These are phyloP conservation scores for Jackrogersella multiformis DNA, from an alignment of 495 filamentous ascomycete genomes.

Conservation along the genomic window DNA sequence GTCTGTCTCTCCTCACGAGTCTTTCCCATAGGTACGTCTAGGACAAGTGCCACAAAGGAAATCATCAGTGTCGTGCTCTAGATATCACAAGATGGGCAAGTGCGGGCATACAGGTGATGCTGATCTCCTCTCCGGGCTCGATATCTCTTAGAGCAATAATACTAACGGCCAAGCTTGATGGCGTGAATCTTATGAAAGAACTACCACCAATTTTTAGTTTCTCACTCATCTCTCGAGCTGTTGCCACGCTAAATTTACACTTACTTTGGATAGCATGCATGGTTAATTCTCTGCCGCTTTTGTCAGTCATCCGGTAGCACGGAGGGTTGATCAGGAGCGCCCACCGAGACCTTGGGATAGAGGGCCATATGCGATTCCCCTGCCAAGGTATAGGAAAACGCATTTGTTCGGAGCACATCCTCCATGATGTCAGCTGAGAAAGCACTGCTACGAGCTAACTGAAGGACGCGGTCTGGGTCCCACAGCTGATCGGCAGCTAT, in stretches of 20 bases:
- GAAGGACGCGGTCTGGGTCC: slow-evolving; percentile 44
- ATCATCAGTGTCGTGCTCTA: neutral
- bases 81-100: neutral
- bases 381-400: slow-evolving; percentile 46
- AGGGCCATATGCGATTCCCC: slow-evolving; percentile 49
- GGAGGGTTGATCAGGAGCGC: neutral
- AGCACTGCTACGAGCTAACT: slow-evolving; percentile 46
- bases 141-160: slow-evolving; percentile 50
- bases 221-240: neutral
- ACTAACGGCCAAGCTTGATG: slow-evolving; percentile 44
- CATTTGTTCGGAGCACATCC: slow-evolving; percentile 54
- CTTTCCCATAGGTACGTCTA: slow-evolving; percentile 48
- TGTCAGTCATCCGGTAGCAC: neutral
- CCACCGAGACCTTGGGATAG: slow-evolving; percentile 51
- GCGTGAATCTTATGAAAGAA: slow-evolving; percentile 51
- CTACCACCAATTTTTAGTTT: slow-evolving; percentile 38
- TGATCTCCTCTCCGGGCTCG: slow-evolving; percentile 53
- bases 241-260: neutral
- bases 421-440: slow-evolving; percentile 49
- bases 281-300: slow-evolving; percentile 50
- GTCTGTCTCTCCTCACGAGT: slow-evolving; percentile 39
- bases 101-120: slow-evolving; percentile 47
- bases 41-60: neutral
- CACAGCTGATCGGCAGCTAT: slow-evolving; percentile 47
- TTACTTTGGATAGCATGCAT: slow-evolving; percentile 55